Conservation (phyloP, 169 alveolate genomes). For the Plasmodium gallinaceum region DNA sequence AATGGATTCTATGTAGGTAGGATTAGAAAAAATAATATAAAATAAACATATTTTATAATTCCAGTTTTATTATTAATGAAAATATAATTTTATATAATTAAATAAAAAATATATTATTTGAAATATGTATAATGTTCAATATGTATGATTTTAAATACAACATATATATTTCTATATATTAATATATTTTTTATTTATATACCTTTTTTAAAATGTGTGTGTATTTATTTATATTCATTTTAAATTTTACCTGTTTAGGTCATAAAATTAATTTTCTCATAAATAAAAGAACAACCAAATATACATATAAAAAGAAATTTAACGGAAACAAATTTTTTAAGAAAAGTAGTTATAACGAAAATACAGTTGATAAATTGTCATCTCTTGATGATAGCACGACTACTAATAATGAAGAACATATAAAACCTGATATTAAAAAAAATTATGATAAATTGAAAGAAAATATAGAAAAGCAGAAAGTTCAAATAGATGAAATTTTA, state of each 20-base stretch:
- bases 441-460: neutral
- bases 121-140: too few species aligned
- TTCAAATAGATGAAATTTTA: conserved; percentile 57
- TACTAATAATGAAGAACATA: neutral
- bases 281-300: conserved; percentile 5
- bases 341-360: neutral
- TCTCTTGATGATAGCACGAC: neutral
- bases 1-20: conserved; percentile 23
- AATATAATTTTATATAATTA: too few species aligned
- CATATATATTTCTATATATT: too few species aligned
- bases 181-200: too few species aligned
- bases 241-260: neutral
- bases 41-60: neutral
- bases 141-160: too few species aligned
- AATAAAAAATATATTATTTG: too few species aligned
- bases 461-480: conserved; percentile 21
- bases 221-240: neutral
- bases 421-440: conserved; percentile 3
- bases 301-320: neutral
- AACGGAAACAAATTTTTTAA: neutral
- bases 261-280: neutral
- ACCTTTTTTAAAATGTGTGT: too few species aligned
- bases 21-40: neutral
- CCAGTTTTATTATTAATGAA: too few species aligned
- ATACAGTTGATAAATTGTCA: neutral